These are phyloP conservation scores for Geranomyces michiganensis DNA, from an alignment of 192 early-diverging fungal species.

Conservation along the genomic window DNA sequence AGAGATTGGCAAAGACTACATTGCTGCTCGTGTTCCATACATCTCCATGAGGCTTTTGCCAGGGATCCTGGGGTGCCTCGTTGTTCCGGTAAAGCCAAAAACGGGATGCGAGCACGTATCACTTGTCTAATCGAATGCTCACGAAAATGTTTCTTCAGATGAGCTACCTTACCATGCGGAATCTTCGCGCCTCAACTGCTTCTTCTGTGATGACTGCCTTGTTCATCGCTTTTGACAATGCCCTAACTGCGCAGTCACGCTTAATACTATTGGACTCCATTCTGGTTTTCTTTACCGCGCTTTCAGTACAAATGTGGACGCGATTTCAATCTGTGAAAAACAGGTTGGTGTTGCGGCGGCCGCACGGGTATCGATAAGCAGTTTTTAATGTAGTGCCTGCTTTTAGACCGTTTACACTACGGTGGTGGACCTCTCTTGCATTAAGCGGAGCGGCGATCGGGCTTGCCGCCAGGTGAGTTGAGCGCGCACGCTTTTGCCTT, in stretches of 20 bases:
- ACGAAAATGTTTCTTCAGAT: conserved; percentile 20
- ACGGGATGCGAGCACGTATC: background rate
- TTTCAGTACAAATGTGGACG: conserved; percentile 51
- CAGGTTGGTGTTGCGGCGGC: conserved; percentile 17
- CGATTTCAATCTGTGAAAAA: conserved; percentile 50
- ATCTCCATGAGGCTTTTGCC: conserved; percentile 81
- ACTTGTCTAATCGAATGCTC: too few relatives aligned
- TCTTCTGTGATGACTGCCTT: conserved; percentile 45
- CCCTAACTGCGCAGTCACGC: conserved; percentile 45
- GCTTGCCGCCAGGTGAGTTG: conserved; percentile 42
- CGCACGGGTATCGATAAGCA: background rate
- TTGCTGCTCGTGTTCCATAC: conserved; percentile 82
- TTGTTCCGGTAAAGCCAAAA: conserved; percentile 56
- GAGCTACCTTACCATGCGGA: conserved; percentile 54
- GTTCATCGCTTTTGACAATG: conserved; percentile 51
- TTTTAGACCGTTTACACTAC: conserved; percentile 47
- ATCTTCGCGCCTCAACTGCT: conserved; percentile 48
- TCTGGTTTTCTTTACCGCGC: conserved; percentile 56
- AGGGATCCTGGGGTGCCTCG: conserved; percentile 76
- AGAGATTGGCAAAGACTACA: conserved; percentile 89
- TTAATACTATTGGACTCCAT: conserved; percentile 59
- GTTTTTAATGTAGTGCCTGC: background rate
- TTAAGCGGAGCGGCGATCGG: conserved; percentile 51
- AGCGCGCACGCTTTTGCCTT: background rate
- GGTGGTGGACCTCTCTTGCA: conserved; percentile 55